phyloP scores from a whole-genome alignment of 805 yeast species.

The Tetrapisispora fleetii region DNA sequence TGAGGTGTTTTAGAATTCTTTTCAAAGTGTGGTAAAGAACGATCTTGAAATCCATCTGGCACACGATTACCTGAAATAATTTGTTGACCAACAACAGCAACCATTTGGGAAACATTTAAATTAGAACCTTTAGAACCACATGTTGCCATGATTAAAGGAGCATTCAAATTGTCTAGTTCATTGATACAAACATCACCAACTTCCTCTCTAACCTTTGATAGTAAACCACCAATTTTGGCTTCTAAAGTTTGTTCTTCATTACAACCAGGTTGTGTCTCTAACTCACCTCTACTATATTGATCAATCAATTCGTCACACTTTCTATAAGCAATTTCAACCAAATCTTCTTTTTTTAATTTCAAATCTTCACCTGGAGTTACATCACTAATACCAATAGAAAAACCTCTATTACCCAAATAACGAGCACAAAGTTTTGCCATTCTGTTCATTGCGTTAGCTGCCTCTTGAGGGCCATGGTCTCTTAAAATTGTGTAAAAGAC shows the following conservation, averaged over 20 bases:
- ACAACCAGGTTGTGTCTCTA: slow-evolving; percentile 98
- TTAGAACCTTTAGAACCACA: slow-evolving; percentile 99
- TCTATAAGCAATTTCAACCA: slow-evolving; percentile 84
- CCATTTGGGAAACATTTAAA: slow-evolving; percentile 97
- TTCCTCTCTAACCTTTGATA: slow-evolving; percentile 96
- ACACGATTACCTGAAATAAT: slow-evolving; percentile 98
- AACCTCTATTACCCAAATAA: slow-evolving; percentile 88
- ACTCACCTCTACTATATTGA: slow-evolving; percentile 67
- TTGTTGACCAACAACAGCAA: slow-evolving; percentile 99
- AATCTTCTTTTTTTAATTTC: slow-evolving; percentile 65
- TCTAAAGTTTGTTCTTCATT: slow-evolving; percentile 96
- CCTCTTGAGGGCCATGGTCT: slow-evolving; percentile 95
- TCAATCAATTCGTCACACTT: slow-evolving; percentile 87
- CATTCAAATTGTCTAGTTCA: slow-evolving; percentile 81
- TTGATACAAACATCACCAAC: slow-evolving; percentile 96
- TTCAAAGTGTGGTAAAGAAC: slow-evolving; percentile 93
- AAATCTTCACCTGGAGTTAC: slow-evolving; percentile 86
- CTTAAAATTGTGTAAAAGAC: slow-evolving; percentile 90
- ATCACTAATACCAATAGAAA: slow-evolving; percentile 93
- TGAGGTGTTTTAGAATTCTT: slow-evolving; percentile 96
- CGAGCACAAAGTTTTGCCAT: slow-evolving; percentile 99
- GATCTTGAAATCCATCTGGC: slow-evolving; percentile 99
- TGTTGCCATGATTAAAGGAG: slow-evolving; percentile 97
- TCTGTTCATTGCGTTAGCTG: slow-evolving; percentile 93
- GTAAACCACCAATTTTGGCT: slow-evolving; percentile 91